These are phyloP conservation scores for Phytophthora fragariaefolia DNA, from an alignment of 352 stramenopile species.

Conservation along the genomic window DNA sequence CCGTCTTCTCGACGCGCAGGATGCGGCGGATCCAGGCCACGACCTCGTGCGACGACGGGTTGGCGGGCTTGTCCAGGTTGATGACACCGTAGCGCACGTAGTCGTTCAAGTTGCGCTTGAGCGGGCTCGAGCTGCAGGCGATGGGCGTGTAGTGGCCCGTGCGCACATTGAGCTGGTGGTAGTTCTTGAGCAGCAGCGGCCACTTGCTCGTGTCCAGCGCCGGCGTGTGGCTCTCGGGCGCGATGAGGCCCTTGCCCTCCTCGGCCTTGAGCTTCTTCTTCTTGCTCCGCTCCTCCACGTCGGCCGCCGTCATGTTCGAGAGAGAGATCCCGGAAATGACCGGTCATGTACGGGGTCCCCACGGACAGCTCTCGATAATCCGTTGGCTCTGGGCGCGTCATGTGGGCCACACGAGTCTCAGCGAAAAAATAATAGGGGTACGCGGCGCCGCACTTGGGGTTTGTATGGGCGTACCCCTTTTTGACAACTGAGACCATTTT, in stretches of 20 bases:
- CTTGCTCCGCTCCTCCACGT: constrained; percentile 87
- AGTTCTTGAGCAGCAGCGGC: constrained; percentile 99
- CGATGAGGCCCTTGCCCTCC: constrained; percentile 78
- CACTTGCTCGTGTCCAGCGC: constrained; percentile 98
- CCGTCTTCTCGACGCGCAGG: constrained; percentile 99
- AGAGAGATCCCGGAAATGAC: too few relatives aligned
- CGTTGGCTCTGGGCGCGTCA: constrained; percentile 30
- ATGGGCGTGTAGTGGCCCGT: constrained; percentile 99
- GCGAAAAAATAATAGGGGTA: constrained; percentile 6
- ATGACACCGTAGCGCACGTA: constrained; percentile 99
- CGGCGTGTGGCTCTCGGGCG: constrained; percentile 80
- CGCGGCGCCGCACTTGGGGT: constrained; percentile 9
- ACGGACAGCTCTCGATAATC: too few relatives aligned
- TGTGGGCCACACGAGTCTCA: constrained; percentile 17
- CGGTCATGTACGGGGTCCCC: too few relatives aligned
- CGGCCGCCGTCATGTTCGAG: constrained; percentile 61
- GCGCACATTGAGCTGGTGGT: constrained; percentile 98
- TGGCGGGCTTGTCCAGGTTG: constrained; percentile 99
- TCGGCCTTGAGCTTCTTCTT: constrained; percentile 90
- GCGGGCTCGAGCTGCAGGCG: constrained; percentile 94
- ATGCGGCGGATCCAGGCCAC: constrained; percentile 99
- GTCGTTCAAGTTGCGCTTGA: constrained; percentile 97
- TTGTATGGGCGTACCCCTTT: constrained; percentile 23
- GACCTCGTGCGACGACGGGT: constrained; percentile 99
- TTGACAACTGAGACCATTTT: not conserved